Evolutionary conservation across 129 eudicot genomes (phyloP).

Genomic region (Artemisia argyi): DNA sequence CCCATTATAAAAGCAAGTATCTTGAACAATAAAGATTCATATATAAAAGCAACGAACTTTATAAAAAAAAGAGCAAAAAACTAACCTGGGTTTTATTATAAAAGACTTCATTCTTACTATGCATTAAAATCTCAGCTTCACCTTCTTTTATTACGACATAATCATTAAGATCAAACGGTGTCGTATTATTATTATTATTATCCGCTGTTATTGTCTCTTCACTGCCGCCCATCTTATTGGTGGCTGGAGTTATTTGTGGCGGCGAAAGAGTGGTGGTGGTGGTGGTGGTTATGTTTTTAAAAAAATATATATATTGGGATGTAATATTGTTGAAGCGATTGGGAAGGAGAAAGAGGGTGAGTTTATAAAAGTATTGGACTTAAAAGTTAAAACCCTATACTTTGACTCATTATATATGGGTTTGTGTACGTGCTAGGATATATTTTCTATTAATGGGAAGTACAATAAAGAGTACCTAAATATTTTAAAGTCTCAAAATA

Average conservation of each 20-base stretch:
- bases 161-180: conserved; percentile 63
- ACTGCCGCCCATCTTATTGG: conserved; percentile 26
- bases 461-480: not conserved
- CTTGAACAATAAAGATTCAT: not conserved
- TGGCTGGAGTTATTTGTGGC: conserved; percentile 25
- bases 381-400: conserved; percentile 23
- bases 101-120: conserved; percentile 81
- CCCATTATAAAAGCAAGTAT: no score
- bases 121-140: conserved; percentile 98
- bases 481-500: no score
- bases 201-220: conserved; percentile 40
- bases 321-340: not conserved
- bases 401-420: not conserved
- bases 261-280: conserved; percentile 20
- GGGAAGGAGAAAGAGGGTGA: not conserved
- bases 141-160: conserved; percentile 81
- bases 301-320: not conserved
- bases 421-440: not conserved
- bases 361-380: conserved; percentile 14
- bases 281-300: not conserved
- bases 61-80: not conserved
- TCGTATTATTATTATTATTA: conserved; percentile 33
- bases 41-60: conserved; percentile 12
- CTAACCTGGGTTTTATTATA: conserved; percentile 92
- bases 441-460: no score